Evolutionary conservation across 192 early-diverging fungal species (phyloP), one percentile per base, ranked within the genome.

Genomic region (Chytriomyces hyalinus): DNA sequence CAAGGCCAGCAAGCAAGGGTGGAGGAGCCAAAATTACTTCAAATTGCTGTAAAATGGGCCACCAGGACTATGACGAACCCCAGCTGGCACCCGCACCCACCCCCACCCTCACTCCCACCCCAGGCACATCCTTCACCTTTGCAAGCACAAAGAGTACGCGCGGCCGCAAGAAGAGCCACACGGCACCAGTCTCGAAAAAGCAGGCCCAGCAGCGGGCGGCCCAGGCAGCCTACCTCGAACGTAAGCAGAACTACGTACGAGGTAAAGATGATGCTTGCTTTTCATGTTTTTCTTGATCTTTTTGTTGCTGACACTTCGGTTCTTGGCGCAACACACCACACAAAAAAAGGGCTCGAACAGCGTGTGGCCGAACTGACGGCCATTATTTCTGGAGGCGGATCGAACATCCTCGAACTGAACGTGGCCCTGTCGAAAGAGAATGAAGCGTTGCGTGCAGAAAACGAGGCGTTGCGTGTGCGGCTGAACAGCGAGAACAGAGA

Each of bases 191-290:
- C 5, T 82, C 81, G 68, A 84, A 87, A 51, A 69, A 85, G 17
- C 80, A 80, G 2, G 84, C 84, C 4, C 84, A 84, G 65, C 86
- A 87, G 69, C 73, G 86, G 22, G 84, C 82, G 17, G 82, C 84
- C 2, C 84, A 84, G 48, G 57, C 82, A 5, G 84, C 84, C 8
- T 86, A 82, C 62, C 49, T 82, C 3, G 85, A 87, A 66, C 74
- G 85, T 26, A 86, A 85, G 65, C 82, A 85, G 64, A 68, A 77
- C 24, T 86, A 85, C 61, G 75, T 85, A 36, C 11, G n/a, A n/a
- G 61, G 28, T 65, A 15, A 15, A 22, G 28, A 22, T 22, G 1
- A 8, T 2, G 15, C 26, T 65, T 28, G 26, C 51, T 57, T 57
- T 4, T 13, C 53, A 57, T n/a, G 53, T 20, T 20, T 15, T 57